Evolutionary conservation across 352 stramenopile genomes (phyloP).

Genomic region (Phytophthora vignae): DNA sequence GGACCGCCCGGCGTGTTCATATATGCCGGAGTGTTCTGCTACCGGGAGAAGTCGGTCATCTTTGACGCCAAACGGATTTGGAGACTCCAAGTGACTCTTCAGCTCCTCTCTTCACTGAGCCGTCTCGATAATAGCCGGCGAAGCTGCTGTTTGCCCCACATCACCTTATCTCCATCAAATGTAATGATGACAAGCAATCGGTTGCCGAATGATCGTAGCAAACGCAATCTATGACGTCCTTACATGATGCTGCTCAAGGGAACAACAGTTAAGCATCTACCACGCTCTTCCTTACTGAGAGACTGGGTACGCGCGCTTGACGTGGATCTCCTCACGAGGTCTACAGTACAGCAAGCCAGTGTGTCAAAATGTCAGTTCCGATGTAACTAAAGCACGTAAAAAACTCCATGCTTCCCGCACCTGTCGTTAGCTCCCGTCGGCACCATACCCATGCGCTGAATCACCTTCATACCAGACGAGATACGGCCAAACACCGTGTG

Average conservation of each 20-base stretch:
- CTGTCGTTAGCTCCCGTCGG: constrained; percentile 90
- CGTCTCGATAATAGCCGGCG: not conserved
- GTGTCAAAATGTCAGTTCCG: not conserved
- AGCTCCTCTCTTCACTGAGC: not conserved
- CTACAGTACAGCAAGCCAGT: constrained; percentile 41
- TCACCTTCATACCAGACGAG: constrained; percentile 92
- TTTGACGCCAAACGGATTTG: constrained; percentile 27
- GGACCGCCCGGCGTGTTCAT: constrained; percentile 18
- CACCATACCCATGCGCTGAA: constrained; percentile 92
- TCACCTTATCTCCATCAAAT: not conserved
- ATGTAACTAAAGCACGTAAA: not conserved
- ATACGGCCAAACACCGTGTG: constrained; percentile 95
- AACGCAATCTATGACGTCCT: constrained; percentile 19
- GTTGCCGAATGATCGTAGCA: constrained; percentile 9
- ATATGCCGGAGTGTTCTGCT: constrained; percentile 16
- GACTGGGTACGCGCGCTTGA: constrained; percentile 72
- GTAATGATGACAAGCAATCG: not conserved
- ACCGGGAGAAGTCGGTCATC: constrained; percentile 13
- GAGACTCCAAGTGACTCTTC: constrained; percentile 29
- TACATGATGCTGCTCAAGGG: constrained; percentile 10
- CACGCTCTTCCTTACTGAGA: constrained; percentile 49
- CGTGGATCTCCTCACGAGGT: constrained; percentile 81
- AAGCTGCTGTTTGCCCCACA: not conserved
- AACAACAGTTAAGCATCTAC: not conserved
- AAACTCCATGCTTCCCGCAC: not conserved